Base-by-base conservation (phyloP, 768 basidiomycete genomes). In the Leucocoprinus birnbaumii region DNA sequence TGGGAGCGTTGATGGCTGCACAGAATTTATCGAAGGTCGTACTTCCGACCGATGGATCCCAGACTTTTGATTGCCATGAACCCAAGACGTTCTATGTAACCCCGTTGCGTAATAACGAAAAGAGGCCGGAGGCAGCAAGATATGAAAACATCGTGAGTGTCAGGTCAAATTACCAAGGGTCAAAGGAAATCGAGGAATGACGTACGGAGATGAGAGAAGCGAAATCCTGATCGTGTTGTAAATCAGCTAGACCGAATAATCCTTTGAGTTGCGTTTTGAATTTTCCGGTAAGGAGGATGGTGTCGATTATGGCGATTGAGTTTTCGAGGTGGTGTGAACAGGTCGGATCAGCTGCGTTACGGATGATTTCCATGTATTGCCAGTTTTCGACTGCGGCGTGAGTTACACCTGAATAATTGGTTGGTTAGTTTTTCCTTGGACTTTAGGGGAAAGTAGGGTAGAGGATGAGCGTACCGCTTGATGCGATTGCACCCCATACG, bases 401-500 rank as follows among this genome's bases (percentile, higher is more conserved):
- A 0, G 91, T 95, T 6, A 97, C 95, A 27, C 74, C 91, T 92
- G 25, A 13, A 24, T 46, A 24, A 25, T 13, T 25, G 7, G 24
- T n/a, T n/a, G n/a, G n/a, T n/a, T n/a, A 3, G 24, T 16, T 25
- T 41, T 41, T 41, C 4, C 14, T 16, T 41, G 16, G 27, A 26
- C 16, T 3, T 22, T 3, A 46, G 11, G 21, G 25, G 24, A 26
- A 46, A 26, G 1, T 10, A 45, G 22, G 18, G n/a, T 38, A 38
- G 34, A 14, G 9, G 43, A 35, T 8, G 18, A 8, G 61, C 80
- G 4, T 59, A 85, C 89, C 93, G 55, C 89, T 91, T 14, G 88
- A 91, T 1, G 94, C 91, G 53, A 97, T 94, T 1, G 91, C 86
- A 19, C 93, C 94, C 68, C 79, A 94, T 3, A 92, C 88, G n/a